Evolutionary conservation across 306 rosid genomes (phyloP), one percentile per base, ranked within the genome.

Genomic region (Betula pendula): DNA sequence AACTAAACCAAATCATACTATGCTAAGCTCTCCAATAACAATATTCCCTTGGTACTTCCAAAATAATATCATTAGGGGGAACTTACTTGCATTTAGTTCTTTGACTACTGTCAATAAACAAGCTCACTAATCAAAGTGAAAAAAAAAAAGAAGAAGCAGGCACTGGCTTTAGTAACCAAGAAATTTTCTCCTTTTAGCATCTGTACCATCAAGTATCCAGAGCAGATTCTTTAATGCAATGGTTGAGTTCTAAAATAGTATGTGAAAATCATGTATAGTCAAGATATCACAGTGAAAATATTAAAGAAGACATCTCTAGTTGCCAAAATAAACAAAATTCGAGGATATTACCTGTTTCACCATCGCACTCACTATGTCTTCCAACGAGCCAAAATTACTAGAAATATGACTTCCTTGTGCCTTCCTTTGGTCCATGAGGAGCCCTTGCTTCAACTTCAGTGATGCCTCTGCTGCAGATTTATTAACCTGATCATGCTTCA

Each of bases 291-390:
- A 47, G 62, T 11, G 20, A 55, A 68, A 72, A 62, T 25, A 63
- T 63, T 29, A 47, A 44, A 79, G 27, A 82, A 80, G 73, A 68
- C 44, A 55, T 22, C 11, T 22, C 35, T 51, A 42, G 29, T 42
- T 56, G 35, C 70, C 35, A 53, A 79, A 68, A 82, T 35, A n/a
- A n/a, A 38, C 49, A 38, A 35, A 16, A 24, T 20, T 52, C n/a
- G 14, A 47, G 73, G 79, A 71, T 58, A 74, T 80, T 83, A 95
- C 98, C 96, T 90, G 91, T 77, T 86, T 88, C 78, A 87, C 87
- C 95, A 88, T 89, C 69, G 95, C 85, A 68, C 82, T 79, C 48
- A 90, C 91, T 40, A 92, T 77, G 81, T 90, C 96, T 73, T 93
- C 97, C 91, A 94, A 84, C 51, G 97, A 87, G 71, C 96, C 98